Base-by-base conservation (phyloP, 371 early-diverging fungal species). In the Mortierella sp. region DNA sequence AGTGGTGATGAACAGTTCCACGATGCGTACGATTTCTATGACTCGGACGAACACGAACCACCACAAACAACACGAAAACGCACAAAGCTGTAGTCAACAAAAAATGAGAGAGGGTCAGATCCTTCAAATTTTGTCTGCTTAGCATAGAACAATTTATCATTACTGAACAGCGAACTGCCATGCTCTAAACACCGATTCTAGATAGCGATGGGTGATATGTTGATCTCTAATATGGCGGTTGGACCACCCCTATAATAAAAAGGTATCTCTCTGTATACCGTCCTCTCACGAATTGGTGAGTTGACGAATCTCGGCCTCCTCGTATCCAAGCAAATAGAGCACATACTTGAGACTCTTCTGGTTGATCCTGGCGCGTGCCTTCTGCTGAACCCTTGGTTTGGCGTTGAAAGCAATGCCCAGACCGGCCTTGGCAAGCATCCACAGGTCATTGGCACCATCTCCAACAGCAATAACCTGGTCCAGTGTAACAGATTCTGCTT, bases 351-450 rank as follows among this genome's bases (percentile, higher is more conserved):
- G 79, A 82, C 93, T 95, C 78, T 91, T 90, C 71, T 96, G 96
- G 78, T 97, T 98, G 70, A 98, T 94, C 61, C 97, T 80, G 0
- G 95, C 89, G n/a, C 89, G 82, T 0, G 97, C 95, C 85, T 90
- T 82, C 72, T 93, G 87, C 78, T 99, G 98, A 1, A 98, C 99
- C 30, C 89, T 87, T 7, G 98, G 96, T 72, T 98, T 98, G 18
- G 99, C 99, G 72, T 98, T 97, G 73, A 98, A 99, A 0, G 99
- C 99, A 67, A 99, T 96, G 6, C 99, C 99, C 13, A 99, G 82
- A 59, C 99, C 96, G 47, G 99, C 96, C 71, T 91, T 93, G 47
- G 89, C 93, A 53, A 99, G 80, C 99, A 99, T 99, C 81, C 90
- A 88, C 60, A 99, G 80, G 81, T 99, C 99, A 79, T 99, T 99